Evolutionary conservation across 768 basidiomycete species (phyloP).

Genomic region (Auriscalpium microsporum): DNA sequence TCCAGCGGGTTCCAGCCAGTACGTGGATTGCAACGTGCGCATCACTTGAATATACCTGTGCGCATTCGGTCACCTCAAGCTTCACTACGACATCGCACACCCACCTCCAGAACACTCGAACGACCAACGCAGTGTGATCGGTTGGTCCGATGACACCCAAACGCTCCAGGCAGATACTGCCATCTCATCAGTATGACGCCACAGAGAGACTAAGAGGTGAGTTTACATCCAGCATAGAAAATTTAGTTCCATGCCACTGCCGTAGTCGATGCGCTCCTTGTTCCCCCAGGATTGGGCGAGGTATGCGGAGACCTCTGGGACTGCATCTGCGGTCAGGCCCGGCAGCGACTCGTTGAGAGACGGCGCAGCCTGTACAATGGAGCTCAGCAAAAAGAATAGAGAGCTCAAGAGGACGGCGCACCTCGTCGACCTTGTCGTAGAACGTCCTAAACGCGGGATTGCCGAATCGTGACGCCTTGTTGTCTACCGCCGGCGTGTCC

Average conservation of each 20-base stretch:
- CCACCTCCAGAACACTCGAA: slow-evolving; percentile 84
- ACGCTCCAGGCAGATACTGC: slow-evolving; percentile 74
- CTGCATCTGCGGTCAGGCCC: slow-evolving; percentile 46
- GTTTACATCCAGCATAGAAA: slow-evolving; percentile 94
- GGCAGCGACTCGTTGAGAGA: slow-evolving; percentile 50
- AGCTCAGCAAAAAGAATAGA: background rate
- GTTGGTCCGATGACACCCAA: slow-evolving; percentile 52
- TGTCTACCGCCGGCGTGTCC: slow-evolving; percentile 79
- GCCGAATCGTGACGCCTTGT: slow-evolving; percentile 86
- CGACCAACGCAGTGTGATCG: slow-evolving; percentile 71
- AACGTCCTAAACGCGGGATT: slow-evolving; percentile 95
- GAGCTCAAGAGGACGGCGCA: slow-evolving; percentile 22
- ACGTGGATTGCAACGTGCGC: slow-evolving; percentile 83
- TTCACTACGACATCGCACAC: background rate
- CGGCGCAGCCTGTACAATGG: slow-evolving; percentile 2
- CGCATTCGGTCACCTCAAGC: background rate
- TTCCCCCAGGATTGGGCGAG: slow-evolving; percentile 90
- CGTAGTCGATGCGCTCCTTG: slow-evolving; percentile 88
- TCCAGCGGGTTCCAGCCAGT: slow-evolving; percentile 98
- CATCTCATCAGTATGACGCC: background rate
- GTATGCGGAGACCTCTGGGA: slow-evolving; percentile 69
- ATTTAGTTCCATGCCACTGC: slow-evolving; percentile 99
- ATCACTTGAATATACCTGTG: slow-evolving; percentile 65
- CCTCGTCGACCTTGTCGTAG: slow-evolving; percentile 74
- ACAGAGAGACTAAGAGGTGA: background rate